Evolutionary conservation across 23 red algal genomes (phyloP), one percentile per base, ranked within the genome.

Genomic region (Gracilaria domingensis): DNA sequence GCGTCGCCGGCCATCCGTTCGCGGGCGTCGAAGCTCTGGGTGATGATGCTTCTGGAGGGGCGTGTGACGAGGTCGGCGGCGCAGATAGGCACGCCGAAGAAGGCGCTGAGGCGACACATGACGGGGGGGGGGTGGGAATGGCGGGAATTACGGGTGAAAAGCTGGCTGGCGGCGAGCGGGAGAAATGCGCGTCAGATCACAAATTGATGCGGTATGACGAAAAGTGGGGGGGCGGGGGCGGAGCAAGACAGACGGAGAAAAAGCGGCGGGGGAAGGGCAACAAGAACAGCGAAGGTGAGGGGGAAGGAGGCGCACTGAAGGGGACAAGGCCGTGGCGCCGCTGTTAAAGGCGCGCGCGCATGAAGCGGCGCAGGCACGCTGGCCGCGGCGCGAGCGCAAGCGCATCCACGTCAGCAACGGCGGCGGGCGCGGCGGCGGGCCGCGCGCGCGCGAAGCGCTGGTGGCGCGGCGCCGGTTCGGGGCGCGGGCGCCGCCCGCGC

Each of bases 61-160:
- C 90, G 83, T 12, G 90, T 93, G 21, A 97, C 95, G 48, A 97
- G 84, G 85, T 97, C 95, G 30, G 95, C 90, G 0, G 95, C 95
- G 42, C 75, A 84, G n/a, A 97, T 94, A 14, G 90, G 84, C 18
- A 57, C 60, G 36, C 95, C 95, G 48, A 97, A 93, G 62, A 93
- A 97, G 23, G 95, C 95, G 74, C 87, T 88, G 25, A 97, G 70
- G 30, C 95, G 95, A 57, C 95, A 97, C 95, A 97, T 97, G 11
- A 18, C 12, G 49, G 25, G 53, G 42, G 7, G 0, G 45, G 4
- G 42, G 26, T 33, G 26, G 42, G 40, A 29, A 9, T 16, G 33
- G 70, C 7, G 38, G 39, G 8, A 51, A 51, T 29, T 3, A 23
- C 8, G 64, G 8, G 8, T 9, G 32, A 13, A 2, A 14, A 8